Evolutionary conservation across 768 basidiomycete genomes (phyloP).

Genomic region (Trametes gibbosa): DNA sequence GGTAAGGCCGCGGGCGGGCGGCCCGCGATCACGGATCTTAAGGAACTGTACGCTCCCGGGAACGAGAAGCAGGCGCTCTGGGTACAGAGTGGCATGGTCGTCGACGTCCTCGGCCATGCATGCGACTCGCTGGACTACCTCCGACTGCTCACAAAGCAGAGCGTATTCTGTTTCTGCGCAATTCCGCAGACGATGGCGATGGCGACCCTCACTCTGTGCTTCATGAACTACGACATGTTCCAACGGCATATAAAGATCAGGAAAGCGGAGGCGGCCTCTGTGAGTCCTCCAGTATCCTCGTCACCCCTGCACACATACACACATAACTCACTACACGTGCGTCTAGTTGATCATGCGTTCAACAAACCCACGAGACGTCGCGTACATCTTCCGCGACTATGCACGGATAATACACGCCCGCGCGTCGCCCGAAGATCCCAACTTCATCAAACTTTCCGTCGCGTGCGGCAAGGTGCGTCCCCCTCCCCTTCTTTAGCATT

Average conservation of each 20-base stretch:
- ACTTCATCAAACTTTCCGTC: slow-evolving; percentile 77
- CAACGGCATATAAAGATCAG: slow-evolving; percentile 91
- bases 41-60: slow-evolving; percentile 59
- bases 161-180: slow-evolving; percentile 93
- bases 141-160: slow-evolving; percentile 81
- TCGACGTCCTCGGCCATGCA: slow-evolving; percentile 83
- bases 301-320: not conserved
- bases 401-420: slow-evolving; percentile 81
- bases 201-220: slow-evolving; percentile 87
- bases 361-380: slow-evolving; percentile 89
- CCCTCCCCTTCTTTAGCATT: not conserved
- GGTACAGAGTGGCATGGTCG: slow-evolving; percentile 84
- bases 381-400: slow-evolving; percentile 82
- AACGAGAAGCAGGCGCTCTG: slow-evolving; percentile 67
- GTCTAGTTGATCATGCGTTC: slow-evolving; percentile 85
- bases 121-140: slow-evolving; percentile 90
- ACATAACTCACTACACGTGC: not conserved
- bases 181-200: slow-evolving; percentile 96
- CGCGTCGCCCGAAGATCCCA: slow-evolving; percentile 78
- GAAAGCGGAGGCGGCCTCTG: slow-evolving; percentile 83
- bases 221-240: slow-evolving; percentile 90
- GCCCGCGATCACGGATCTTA: slow-evolving; percentile 56
- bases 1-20: slow-evolving; percentile 34
- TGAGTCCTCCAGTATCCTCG: slow-evolving; percentile 35
- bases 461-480: slow-evolving; percentile 74